Percentiles rank a stretch among this genome's conserved stretches.
phyloP scores from a whole-genome alignment of 129 eudicot species.

The Helichrysum umbraculigerum region DNA sequence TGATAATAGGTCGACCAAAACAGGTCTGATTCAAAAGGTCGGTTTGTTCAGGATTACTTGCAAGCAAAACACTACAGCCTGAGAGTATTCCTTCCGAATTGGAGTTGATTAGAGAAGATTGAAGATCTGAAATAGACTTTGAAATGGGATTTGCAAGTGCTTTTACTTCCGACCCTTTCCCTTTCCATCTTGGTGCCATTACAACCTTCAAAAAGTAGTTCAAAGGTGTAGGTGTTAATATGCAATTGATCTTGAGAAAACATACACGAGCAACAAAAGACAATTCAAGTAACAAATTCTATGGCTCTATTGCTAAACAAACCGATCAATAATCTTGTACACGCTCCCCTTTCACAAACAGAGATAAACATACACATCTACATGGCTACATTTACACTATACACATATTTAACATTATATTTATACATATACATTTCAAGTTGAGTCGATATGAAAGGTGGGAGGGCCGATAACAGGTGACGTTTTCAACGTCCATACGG shows the following conservation, averaged over 20 bases:
- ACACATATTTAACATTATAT: too few relatives aligned
- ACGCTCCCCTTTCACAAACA: too few relatives aligned
- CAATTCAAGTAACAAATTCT: not conserved
- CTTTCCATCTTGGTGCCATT: slow-evolving; percentile 92
- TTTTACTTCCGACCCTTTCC: slow-evolving; percentile 62
- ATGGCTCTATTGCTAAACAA: not conserved
- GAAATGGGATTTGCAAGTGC: slow-evolving; percentile 83
- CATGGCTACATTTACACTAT: too few relatives aligned
- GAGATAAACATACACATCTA: too few relatives aligned
- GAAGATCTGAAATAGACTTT: slow-evolving; percentile 44
- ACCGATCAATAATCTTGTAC: not conserved
- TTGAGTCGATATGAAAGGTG: too few relatives aligned
- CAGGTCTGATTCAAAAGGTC: slow-evolving; percentile 61
- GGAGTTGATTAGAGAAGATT: slow-evolving; percentile 48
- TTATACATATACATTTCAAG: too few relatives aligned
- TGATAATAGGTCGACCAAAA: slow-evolving; percentile 64
- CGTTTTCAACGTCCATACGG: too few relatives aligned
- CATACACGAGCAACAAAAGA: too few relatives aligned
- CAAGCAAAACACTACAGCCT: slow-evolving; percentile 51
- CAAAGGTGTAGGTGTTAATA: not conserved
- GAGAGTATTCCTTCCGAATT: slow-evolving; percentile 54
- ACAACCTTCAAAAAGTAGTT: slow-evolving; percentile 24
- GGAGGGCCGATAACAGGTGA: too few relatives aligned
- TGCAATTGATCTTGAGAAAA: too few relatives aligned
- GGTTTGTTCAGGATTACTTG: slow-evolving; percentile 53